Conservation (phyloP, 495 filamentous ascomycete species). For the Aeminium ludgeri region DNA sequence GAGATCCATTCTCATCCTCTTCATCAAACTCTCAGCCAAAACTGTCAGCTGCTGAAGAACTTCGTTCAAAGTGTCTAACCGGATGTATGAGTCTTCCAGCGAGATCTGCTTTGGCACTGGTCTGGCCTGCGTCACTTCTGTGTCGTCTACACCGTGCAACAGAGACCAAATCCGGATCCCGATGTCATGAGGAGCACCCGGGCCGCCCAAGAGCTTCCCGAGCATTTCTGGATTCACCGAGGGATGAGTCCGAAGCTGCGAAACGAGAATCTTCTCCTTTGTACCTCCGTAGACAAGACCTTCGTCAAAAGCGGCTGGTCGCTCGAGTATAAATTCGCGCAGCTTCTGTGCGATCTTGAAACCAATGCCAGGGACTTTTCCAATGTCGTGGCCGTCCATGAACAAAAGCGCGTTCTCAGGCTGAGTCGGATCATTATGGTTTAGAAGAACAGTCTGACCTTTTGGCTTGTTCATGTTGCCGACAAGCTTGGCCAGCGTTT, state of each 20-base stretch:
- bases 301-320: conserved; percentile 25
- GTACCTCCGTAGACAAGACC: conserved; percentile 30
- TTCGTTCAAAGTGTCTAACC: conserved; percentile 42
- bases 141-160: conserved; percentile 44
- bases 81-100: conserved; percentile 78
- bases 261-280: conserved; percentile 44
- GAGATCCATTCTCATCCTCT: conserved; percentile 64
- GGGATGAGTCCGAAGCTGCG: conserved; percentile 43
- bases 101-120: conserved; percentile 75
- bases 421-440: conserved; percentile 19
- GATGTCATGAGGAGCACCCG: conserved; percentile 50
- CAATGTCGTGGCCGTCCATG: conserved; percentile 58
- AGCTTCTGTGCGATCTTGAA: conserved; percentile 58
- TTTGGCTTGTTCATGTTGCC: conserved; percentile 75
- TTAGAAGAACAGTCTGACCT: conserved; percentile 63
- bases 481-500: conserved; percentile 67
- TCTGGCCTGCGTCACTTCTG: conserved; percentile 52
- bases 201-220: conserved; percentile 47
- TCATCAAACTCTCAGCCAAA: conserved; percentile 52
- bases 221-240: conserved; percentile 43
- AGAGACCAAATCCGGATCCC: conserved; percentile 44
- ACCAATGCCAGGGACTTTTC: conserved; percentile 75
- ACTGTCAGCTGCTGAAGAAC: conserved; percentile 46
- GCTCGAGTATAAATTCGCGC: conserved; percentile 39
- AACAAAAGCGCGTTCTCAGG: conserved; percentile 47